phyloP scores from a whole-genome alignment of 2,329 filamentous ascomycete species.

The Colletotrichum filicis region DNA sequence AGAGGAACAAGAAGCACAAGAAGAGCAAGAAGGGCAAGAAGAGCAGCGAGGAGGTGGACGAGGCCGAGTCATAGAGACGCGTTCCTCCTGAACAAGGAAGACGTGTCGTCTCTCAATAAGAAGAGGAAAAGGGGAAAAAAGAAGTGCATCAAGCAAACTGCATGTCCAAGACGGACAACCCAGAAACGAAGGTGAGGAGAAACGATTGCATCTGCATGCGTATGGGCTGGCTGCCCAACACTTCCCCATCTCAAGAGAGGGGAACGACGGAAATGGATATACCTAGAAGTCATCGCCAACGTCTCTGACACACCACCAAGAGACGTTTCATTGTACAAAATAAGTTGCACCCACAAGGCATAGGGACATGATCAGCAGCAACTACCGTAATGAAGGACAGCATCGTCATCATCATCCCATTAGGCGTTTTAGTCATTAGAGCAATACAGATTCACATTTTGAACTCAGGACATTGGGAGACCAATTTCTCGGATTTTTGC shows the following conservation, averaged over 20 bases:
- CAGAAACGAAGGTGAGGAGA: background rate
- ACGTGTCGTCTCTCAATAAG: too few relatives aligned
- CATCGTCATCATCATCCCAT: background rate
- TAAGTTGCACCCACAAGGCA: background rate
- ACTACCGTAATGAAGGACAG: background rate
- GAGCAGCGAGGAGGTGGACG: background rate
- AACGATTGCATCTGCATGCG: background rate
- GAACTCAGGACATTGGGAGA: background rate
- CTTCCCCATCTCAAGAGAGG: background rate
- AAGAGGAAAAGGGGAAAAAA: background rate
- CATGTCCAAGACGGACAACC: background rate
- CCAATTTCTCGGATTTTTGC: background rate
- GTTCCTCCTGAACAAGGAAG: too few relatives aligned
- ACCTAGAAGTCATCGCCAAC: background rate
- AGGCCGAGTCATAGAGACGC: background rate
- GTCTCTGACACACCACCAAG: too few relatives aligned
- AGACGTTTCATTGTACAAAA: background rate
- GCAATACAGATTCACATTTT: background rate
- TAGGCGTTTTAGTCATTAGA: background rate
- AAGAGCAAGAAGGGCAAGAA: conserved; percentile 32
- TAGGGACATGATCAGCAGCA: background rate
- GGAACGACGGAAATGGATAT: too few relatives aligned
- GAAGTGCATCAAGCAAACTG: background rate
- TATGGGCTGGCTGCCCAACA: background rate
- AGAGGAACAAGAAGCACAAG: conserved; percentile 17